Evolutionary conservation across 2,329 filamentous ascomycete genomes (phyloP).

Genomic region (Ophiocordyceps camponoti-rufipedis): DNA sequence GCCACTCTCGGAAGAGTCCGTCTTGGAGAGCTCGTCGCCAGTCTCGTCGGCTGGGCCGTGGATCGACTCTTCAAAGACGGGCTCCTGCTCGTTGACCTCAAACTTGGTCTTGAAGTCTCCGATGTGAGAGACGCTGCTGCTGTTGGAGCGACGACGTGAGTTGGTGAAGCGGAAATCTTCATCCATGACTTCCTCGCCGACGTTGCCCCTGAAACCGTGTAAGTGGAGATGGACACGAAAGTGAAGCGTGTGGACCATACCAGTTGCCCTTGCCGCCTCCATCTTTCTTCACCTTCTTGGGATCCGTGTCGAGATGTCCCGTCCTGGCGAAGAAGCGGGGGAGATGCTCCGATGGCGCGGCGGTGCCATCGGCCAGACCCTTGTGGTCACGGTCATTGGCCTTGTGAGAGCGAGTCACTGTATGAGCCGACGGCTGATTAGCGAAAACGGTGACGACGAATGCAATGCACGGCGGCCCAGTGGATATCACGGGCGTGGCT

Average conservation of each 20-base stretch:
- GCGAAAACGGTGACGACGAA: background rate
- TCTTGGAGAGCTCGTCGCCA: conserved; percentile 33
- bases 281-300: conserved; percentile 94
- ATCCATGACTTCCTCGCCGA: conserved; percentile 72
- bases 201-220: conserved; percentile 46
- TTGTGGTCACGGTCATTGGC: conserved; percentile 83
- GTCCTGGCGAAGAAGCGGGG: conserved; percentile 89
- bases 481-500: background rate
- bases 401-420: conserved; percentile 98
- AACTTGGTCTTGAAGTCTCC: conserved; percentile 92
- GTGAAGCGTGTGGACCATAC: conserved; percentile 32
- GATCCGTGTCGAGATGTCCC: conserved; percentile 64
- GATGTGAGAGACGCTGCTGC: conserved; percentile 53
- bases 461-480: background rate
- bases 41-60: conserved; percentile 47
- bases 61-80: conserved; percentile 75
- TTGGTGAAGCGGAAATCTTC: conserved; percentile 71
- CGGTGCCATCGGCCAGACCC: conserved; percentile 57
- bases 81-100: conserved; percentile 74
- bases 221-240: background rate
- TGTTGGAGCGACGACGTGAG: conserved; percentile 82
- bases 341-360: conserved; percentile 49
- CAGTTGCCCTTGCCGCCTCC: conserved; percentile 87
- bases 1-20: conserved; percentile 39
- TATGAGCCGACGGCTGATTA: background rate